These are phyloP conservation scores for Jackrogersella multiformis DNA, from an alignment of 495 filamentous ascomycete species.

Conservation along the genomic window DNA sequence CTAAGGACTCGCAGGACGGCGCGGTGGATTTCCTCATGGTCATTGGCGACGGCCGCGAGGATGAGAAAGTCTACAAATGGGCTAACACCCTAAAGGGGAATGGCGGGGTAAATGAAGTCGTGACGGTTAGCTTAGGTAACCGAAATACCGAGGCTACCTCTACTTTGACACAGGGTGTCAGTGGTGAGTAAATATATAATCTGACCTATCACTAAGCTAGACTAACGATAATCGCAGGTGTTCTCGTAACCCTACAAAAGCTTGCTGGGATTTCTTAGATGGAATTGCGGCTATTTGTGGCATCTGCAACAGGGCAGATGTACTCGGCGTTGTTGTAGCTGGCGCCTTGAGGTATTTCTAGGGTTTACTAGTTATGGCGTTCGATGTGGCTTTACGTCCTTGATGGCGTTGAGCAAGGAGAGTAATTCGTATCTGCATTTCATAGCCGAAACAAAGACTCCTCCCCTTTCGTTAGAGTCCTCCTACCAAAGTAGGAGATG, in stretches of 20 bases:
- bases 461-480: conserved; percentile 11
- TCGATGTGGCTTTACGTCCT: background rate
- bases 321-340: conserved; percentile 9
- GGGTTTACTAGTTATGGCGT: conserved; percentile 16
- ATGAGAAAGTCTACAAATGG: conserved; percentile 93
- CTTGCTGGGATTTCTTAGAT: conserved; percentile 47
- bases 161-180: conserved; percentile 88
- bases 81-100: conserved; percentile 74
- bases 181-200: conserved; percentile 70
- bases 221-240: conserved; percentile 47
- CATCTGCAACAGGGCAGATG: conserved; percentile 8
- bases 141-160: conserved; percentile 87
- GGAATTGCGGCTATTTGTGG: conserved; percentile 15
- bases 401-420: conserved; percentile 15
- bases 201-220: conserved; percentile 8
- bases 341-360: background rate
- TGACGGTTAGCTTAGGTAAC: conserved; percentile 83
- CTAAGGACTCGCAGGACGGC: conserved; percentile 51
- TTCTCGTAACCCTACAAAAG: conserved; percentile 59
- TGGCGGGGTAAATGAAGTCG: conserved; percentile 69
- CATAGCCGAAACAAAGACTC: conserved; percentile 36
- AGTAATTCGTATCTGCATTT: conserved; percentile 29
- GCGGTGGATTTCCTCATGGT: conserved; percentile 84
- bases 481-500: conserved; percentile 20
- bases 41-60: conserved; percentile 86